Base-by-base conservation (phyloP, 352 stramenopile species). In the Phytophthora citrophthora region DNA sequence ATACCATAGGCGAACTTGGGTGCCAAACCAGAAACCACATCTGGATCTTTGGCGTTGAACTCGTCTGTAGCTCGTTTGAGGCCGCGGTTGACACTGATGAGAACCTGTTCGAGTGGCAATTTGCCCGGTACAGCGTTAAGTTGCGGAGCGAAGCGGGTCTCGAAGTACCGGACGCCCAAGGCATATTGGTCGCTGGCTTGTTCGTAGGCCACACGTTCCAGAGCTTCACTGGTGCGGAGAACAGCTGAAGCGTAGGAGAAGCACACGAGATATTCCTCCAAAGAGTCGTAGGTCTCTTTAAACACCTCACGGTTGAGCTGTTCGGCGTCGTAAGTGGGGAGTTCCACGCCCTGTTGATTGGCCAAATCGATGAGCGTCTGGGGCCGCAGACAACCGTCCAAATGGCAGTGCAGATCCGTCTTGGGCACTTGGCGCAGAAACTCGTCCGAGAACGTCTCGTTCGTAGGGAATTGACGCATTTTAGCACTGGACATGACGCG, bases 171-270 rank as follows among this genome's bases (percentile, higher is more conserved):
- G 40, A 96, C 88, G 7, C 90, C 90, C 2, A 90, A 44, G 10
- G 76, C 29, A 56, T 85, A 96, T 47, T 94, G 81, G 59, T 97
- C 90, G n/a, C 68, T 74, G 1, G 73, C 89, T 26, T 95, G 83
- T 65, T 97, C 90, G 64, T 95, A 97, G 2, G 87, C 76, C 1
- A 96, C 88, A 16, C 90, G 83, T 61, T 97, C 90, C 51, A 97
- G 70, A 13, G 87, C 88, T 3, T 53, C 63, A 1, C 68, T 55
- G 15, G 71, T 79, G 27, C 79, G 74, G n/a, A 97, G 62, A 38
- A 95, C 86, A 11, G 86, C 79, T 0, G 64, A 79, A 12, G 86
- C 83, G 68, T 92, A 94, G 1, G 76, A 72, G 60, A 97, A 97
- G 74, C 88, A 93, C 31, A 75, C 70, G 32, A 97, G 78, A 53